phyloP scores from a whole-genome alignment of 129 eudicot genomes.

The Tagetes patula region DNA sequence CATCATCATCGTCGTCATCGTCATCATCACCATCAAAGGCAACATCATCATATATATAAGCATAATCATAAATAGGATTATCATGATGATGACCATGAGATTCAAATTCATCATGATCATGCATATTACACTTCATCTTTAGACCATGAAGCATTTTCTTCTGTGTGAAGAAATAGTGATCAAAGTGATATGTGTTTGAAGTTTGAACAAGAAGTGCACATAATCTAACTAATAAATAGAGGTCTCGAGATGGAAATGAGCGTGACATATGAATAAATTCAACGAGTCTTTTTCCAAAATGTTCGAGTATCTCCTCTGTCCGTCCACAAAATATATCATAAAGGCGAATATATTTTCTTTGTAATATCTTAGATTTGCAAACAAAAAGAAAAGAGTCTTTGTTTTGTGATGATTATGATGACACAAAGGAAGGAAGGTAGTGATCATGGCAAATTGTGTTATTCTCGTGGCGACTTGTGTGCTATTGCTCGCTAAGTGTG shows the following conservation, averaged over 20 bases:
- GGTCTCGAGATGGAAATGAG: conserved; percentile 14
- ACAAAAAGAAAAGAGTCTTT: not conserved
- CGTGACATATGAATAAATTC: conserved; percentile 19
- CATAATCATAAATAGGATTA: conserved; percentile 17
- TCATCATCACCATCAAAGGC: conserved; percentile 26
- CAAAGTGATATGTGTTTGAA: conserved; percentile 8
- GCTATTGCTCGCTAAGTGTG: conserved; percentile 35
- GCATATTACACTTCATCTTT: conserved; percentile 18
- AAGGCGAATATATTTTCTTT: not conserved
- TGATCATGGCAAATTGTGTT: conserved; percentile 23
- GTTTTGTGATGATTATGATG: not conserved
- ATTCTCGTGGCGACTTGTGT: conserved; percentile 33
- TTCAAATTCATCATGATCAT: conserved; percentile 14
- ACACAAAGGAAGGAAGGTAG: conserved; percentile 20
- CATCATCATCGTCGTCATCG: conserved; percentile 39
- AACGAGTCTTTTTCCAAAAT: conserved; percentile 9
- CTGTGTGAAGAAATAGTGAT: not conserved
- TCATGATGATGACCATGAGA: conserved; percentile 20
- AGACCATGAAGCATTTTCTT: conserved; percentile 34
- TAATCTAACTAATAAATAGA: conserved; percentile 10
- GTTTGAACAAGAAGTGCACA: conserved; percentile 3
- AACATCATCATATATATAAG: conserved; percentile 18
- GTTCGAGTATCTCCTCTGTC: conserved; percentile 13
- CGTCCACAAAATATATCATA: conserved; percentile 17
- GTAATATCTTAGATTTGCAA: not conserved